Evolutionary conservation across 2,329 filamentous ascomycete species (phyloP).

Genomic region (Paecilomyces dactylethromorphus): DNA sequence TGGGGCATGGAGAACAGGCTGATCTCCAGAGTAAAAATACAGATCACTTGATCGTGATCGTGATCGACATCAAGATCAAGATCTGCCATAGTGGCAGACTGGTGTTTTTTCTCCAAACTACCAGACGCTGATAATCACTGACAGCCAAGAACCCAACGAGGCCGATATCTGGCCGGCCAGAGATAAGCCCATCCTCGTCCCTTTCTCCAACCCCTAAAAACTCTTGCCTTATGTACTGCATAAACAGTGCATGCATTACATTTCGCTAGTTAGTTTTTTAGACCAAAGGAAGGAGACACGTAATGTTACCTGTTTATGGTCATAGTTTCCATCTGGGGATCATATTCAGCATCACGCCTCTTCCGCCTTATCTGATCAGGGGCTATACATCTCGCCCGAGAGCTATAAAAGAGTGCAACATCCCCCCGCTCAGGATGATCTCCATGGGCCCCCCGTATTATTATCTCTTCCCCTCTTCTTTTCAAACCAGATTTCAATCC

Average conservation of each 20-base stretch:
- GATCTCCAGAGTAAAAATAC: neutral
- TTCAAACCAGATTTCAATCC: neutral
- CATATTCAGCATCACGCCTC: too few species aligned
- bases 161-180: neutral
- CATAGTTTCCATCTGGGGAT: too few species aligned
- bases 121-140: neutral
- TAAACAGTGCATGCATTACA: too few species aligned
- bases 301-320: too few species aligned
- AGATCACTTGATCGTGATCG: neutral
- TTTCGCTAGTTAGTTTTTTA: too few species aligned
- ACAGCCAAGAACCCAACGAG: neutral
- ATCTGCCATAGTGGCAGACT: neutral
- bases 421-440: neutral
- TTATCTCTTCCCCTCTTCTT: neutral
- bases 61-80: neutral
- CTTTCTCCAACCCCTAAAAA: neutral
- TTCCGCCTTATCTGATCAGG: neutral
- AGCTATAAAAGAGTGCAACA: neutral
- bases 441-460: neutral
- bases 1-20: neutral
- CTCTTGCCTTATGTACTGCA: neutral
- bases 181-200: neutral
- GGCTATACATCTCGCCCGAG: neutral
- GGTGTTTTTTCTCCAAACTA: neutral
- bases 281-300: too few species aligned